Percentiles rank a stretch among this genome's conserved stretches.
phyloP scores from a whole-genome alignment of 225 moss, liverwort and hornwort genomes.

The Ulota crispa region DNA sequence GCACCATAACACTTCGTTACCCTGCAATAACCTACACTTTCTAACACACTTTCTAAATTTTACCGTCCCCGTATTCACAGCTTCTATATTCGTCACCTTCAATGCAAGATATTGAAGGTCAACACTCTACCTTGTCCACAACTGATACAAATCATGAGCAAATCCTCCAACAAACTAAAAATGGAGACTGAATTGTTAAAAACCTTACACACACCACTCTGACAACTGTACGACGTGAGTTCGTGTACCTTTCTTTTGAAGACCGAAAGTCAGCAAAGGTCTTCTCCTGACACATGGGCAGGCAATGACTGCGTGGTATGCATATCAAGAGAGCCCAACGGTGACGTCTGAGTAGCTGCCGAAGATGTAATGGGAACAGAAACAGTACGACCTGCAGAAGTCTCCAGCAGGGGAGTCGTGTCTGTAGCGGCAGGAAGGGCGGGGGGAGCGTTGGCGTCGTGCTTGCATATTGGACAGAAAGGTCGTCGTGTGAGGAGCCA shows the following conservation, averaged over 20 bases:
- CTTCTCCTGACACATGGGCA: slow-evolving; percentile 44
- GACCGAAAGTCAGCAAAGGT: slow-evolving; percentile 35
- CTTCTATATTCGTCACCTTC: slow-evolving; percentile 32
- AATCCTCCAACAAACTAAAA: slow-evolving; percentile 6
- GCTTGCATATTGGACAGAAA: slow-evolving; percentile 97
- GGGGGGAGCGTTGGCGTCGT: slow-evolving; percentile 66
- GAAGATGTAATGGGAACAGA: slow-evolving; percentile 47
- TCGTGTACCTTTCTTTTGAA: background rate
- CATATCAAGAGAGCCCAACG: slow-evolving; percentile 40
- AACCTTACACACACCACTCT: background rate
- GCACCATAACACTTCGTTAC: slow-evolving; percentile 19
- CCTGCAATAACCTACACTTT: slow-evolving; percentile 5
- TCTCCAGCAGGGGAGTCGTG: slow-evolving; percentile 76
- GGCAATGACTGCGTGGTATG: slow-evolving; percentile 57
- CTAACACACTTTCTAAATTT: background rate
- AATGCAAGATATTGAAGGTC: slow-evolving; percentile 20
- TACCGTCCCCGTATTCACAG: slow-evolving; percentile 36
- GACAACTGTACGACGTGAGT: background rate
- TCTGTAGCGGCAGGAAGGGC: slow-evolving; percentile 68
- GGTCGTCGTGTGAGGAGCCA: slow-evolving; percentile 93
- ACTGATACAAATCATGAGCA: background rate
- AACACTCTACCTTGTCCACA: background rate
- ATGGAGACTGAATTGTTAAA: slow-evolving; percentile 9
- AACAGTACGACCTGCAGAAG: slow-evolving; percentile 33
- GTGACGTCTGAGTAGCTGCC: slow-evolving; percentile 64